Evolutionary conservation across 2,329 filamentous ascomycete species (phyloP).

Genomic region (Diaporthe vaccinii): DNA sequence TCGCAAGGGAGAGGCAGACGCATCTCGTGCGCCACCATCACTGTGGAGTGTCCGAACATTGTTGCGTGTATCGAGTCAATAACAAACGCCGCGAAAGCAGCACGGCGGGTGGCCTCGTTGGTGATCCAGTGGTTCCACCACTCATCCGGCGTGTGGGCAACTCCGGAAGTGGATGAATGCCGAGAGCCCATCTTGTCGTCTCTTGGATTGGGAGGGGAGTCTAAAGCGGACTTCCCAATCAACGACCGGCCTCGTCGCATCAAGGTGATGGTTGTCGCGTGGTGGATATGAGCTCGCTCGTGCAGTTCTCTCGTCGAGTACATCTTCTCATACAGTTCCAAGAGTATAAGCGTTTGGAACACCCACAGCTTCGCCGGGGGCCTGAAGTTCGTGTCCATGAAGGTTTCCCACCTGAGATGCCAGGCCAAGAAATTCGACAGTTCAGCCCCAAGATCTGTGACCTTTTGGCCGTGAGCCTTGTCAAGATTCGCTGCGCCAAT

Average conservation of each 20-base stretch:
- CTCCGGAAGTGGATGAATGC: constrained; percentile 72
- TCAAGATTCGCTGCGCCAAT: constrained; percentile 93
- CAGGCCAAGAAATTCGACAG: constrained; percentile 91
- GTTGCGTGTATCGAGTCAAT: constrained; percentile 96
- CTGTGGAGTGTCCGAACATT: constrained; percentile 97
- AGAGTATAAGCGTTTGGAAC: constrained; percentile 88
- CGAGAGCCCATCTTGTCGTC: constrained; percentile 72
- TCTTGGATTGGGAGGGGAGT: constrained; percentile 83
- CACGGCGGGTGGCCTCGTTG: constrained; percentile 89
- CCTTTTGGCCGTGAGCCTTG: constrained; percentile 80
- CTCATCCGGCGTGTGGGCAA: constrained; percentile 81
- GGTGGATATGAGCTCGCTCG: constrained; percentile 95
- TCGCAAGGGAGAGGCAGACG: constrained; percentile 91
- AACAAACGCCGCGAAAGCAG: constrained; percentile 93
- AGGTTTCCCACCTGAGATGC: constrained; percentile 96
- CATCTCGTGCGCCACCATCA: constrained; percentile 98
- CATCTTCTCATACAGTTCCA: constrained; percentile 98
- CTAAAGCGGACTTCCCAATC: constrained; percentile 85
- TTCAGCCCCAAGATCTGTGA: constrained; percentile 82
- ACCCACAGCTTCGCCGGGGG: constrained; percentile 96
- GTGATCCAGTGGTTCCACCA: constrained; percentile 98
- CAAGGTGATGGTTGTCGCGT: constrained; percentile 93
- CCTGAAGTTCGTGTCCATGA: constrained; percentile 89
- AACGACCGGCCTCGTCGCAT: constrained; percentile 95
- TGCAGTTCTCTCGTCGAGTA: constrained; percentile 93